Evolutionary conservation across 2,329 filamentous ascomycete species (phyloP).

Genomic region (Diplodia sapinea): DNA sequence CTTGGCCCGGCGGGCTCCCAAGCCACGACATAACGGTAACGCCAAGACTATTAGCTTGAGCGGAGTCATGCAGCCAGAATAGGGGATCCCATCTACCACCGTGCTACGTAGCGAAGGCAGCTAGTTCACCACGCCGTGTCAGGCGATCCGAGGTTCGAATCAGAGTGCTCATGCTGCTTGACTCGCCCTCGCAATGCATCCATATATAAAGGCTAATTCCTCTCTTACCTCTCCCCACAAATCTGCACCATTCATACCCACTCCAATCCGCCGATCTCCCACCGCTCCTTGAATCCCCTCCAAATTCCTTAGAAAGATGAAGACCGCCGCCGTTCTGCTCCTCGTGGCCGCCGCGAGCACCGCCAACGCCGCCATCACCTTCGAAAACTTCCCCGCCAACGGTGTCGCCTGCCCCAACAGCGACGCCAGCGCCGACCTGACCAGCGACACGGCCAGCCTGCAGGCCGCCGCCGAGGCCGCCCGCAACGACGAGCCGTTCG

Average conservation of each 20-base stretch:
- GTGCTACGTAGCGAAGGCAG: not conserved
- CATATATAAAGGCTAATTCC: not conserved
- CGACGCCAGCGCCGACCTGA: constrained; percentile 4
- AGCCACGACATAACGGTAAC: not conserved
- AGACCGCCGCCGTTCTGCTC: not conserved
- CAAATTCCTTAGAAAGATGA: not conserved
- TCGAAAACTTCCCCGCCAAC: constrained; percentile 1
- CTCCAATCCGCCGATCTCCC: not conserved
- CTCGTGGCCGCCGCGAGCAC: not conserved
- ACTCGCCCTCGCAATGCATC: not conserved
- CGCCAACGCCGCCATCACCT: constrained; percentile 5
- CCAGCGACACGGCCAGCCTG: not conserved
- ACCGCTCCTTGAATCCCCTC: too few species aligned
- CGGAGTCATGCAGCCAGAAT: not conserved
- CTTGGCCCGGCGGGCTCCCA: not conserved
- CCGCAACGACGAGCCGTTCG: not conserved
- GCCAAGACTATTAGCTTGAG: not conserved
- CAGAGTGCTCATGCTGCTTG: not conserved
- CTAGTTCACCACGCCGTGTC: not conserved
- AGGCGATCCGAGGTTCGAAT: not conserved
- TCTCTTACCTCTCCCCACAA: not conserved
- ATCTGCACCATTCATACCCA: not conserved
- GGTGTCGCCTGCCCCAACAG: constrained; percentile 15
- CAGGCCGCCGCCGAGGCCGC: not conserved
- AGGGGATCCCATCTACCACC: not conserved